phyloP scores from a whole-genome alignment of 140 eudicot species.

The Cichorium intybus region DNA sequence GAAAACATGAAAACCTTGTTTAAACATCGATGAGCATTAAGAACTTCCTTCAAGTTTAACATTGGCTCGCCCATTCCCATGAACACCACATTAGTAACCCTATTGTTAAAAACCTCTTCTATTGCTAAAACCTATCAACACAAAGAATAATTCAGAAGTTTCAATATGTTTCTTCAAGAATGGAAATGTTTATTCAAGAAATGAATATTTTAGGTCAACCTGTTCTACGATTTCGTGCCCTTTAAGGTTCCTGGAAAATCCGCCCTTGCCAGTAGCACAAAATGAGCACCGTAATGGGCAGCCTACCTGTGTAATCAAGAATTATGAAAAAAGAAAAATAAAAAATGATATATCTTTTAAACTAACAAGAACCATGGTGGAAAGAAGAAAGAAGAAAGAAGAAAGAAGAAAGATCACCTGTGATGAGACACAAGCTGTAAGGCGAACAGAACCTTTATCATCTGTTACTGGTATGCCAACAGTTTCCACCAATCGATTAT shows the following conservation, averaged over 20 bases:
- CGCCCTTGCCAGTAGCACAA: slow-evolving; percentile 99
- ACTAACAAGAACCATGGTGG: slow-evolving; percentile 7
- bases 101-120: slow-evolving; percentile 77
- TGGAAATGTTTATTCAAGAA: too few relatives aligned
- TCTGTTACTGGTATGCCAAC: slow-evolving; percentile 96
- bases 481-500: slow-evolving; percentile 90
- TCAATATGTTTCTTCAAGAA: too few relatives aligned
- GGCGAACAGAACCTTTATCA: slow-evolving; percentile 81
- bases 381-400: slow-evolving; percentile 1
- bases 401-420: slow-evolving; percentile 54
- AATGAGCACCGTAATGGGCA: slow-evolving; percentile 96
- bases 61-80: slow-evolving; percentile 99
- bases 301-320: slow-evolving; percentile 62
- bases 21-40: slow-evolving; percentile 93
- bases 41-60: slow-evolving; percentile 91
- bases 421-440: slow-evolving; percentile 98
- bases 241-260: slow-evolving; percentile 89
- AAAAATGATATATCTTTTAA: slow-evolving; percentile 2
- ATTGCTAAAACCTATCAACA: slow-evolving; percentile 80
- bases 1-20: slow-evolving; percentile 86
- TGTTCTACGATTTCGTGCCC: slow-evolving; percentile 96
- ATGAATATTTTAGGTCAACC: slow-evolving; percentile 40
- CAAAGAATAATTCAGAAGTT: background rate
- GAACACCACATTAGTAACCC: slow-evolving; percentile 97
- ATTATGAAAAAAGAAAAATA: background rate